Conservation (phyloP, 108 stramenopile genomes). For the Cylindrotheca fusiformis region DNA sequence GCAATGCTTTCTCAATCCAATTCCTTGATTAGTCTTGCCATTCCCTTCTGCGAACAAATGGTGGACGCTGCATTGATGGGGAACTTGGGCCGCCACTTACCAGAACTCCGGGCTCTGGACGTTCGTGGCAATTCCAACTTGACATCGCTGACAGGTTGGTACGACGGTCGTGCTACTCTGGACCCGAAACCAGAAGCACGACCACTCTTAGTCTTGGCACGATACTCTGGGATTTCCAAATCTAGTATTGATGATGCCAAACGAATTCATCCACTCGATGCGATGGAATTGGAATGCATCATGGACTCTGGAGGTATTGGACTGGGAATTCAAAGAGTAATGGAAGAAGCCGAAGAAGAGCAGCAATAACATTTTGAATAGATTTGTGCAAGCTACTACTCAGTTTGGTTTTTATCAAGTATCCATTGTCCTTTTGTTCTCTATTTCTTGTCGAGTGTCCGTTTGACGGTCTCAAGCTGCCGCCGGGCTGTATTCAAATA, state of each 20-base stretch:
- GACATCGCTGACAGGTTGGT: constrained; percentile 62
- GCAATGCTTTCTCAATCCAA: constrained; percentile 26
- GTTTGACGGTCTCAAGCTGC: constrained; percentile 41
- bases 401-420: background rate
- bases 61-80: constrained; percentile 71
- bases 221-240: constrained; percentile 61
- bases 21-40: constrained; percentile 33
- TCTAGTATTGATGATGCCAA: constrained; percentile 66
- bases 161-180: constrained; percentile 72
- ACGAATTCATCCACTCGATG: constrained; percentile 51
- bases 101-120: constrained; percentile 56
- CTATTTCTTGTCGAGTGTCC: constrained; percentile 16
- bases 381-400: background rate
- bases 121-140: constrained; percentile 68
- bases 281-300: constrained; percentile 40
- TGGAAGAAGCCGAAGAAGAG: background rate
- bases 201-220: constrained; percentile 66
- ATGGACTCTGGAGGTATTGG: constrained; percentile 69
- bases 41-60: constrained; percentile 68
- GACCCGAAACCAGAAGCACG: constrained; percentile 14
- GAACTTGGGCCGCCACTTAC: constrained; percentile 59
- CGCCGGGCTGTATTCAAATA: constrained; percentile 40
- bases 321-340: constrained; percentile 46
- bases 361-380: background rate
- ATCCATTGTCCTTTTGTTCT: background rate